phyloP scores from a whole-genome alignment of 345 rosid genomes.

The Camelina sativa region DNA sequence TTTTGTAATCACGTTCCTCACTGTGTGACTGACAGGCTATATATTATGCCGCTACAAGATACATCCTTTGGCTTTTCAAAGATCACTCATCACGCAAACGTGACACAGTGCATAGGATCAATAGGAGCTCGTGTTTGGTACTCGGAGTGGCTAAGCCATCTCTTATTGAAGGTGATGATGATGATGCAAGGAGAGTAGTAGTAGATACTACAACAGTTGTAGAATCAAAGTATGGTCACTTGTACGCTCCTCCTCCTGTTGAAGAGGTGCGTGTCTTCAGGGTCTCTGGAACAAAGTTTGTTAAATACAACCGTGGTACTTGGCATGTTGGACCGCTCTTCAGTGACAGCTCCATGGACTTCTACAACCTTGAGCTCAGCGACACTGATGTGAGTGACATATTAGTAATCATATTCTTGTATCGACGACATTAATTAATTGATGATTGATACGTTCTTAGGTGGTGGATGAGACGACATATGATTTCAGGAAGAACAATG shows the following conservation, averaged over 20 bases:
- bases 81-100: conserved; percentile 82
- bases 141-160: conserved; percentile 83
- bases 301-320: conserved; percentile 70
- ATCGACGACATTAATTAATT: too few relatives aligned
- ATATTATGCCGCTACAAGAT: conserved; percentile 59
- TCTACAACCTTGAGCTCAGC: conserved; percentile 84
- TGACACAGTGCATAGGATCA: conserved; percentile 90
- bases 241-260: conserved; percentile 62
- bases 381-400: conserved; percentile 68
- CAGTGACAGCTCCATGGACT: conserved; percentile 56
- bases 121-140: conserved; percentile 78
- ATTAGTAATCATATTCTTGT: too few relatives aligned
- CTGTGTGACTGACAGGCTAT: too few relatives aligned
- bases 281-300: conserved; percentile 67
- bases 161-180: conserved; percentile 44
- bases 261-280: conserved; percentile 67
- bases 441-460: conserved; percentile 39
- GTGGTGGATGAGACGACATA: conserved; percentile 75
- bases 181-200: conserved; percentile 9
- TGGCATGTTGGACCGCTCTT: conserved; percentile 94
- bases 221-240: conserved; percentile 56
- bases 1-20: too few relatives aligned
- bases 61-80: conserved; percentile 52
- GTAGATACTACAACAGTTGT: conserved; percentile 8
- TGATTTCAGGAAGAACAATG: conserved; percentile 52